These are phyloP conservation scores for Acephala macrosclerotiorum DNA, from an alignment of 2,329 filamentous ascomycete genomes.

Conservation along the genomic window DNA sequence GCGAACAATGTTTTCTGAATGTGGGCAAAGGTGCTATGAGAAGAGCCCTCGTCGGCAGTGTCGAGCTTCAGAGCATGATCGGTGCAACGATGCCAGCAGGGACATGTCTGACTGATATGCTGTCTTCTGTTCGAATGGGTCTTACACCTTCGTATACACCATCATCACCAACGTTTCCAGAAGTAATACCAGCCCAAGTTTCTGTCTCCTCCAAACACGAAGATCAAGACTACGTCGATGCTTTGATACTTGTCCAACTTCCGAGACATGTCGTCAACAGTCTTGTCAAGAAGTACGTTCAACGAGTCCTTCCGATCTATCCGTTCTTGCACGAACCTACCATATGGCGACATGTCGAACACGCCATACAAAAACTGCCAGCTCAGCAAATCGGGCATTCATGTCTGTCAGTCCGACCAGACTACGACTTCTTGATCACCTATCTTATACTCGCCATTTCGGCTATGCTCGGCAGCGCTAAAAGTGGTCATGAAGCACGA, in stretches of 20 bases:
- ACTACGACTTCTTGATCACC: constrained; percentile 6
- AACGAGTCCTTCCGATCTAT: constrained; percentile 3
- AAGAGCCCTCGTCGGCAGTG: background rate
- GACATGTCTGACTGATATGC: background rate
- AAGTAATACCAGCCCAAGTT: background rate
- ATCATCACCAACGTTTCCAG: background rate
- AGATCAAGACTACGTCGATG: background rate
- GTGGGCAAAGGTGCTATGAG: background rate
- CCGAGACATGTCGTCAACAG: constrained; percentile 2
- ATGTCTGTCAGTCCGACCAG: background rate
- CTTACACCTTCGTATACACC: background rate
- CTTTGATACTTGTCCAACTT: background rate
- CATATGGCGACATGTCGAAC: background rate
- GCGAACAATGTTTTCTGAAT: background rate
- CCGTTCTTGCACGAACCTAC: constrained; percentile 3
- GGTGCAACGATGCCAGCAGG: constrained; percentile 4
- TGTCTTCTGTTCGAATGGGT: background rate
- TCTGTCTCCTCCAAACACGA: background rate
- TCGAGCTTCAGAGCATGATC: background rate
- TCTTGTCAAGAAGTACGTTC: constrained; percentile 5
- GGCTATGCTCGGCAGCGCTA: background rate
- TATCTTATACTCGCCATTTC: background rate
- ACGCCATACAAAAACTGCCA: background rate
- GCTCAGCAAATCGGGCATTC: background rate
- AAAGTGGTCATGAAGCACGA: constrained; percentile 1